Evolutionary conservation across 2,329 filamentous ascomycete genomes (phyloP).

Genomic region (Alternaria atra): DNA sequence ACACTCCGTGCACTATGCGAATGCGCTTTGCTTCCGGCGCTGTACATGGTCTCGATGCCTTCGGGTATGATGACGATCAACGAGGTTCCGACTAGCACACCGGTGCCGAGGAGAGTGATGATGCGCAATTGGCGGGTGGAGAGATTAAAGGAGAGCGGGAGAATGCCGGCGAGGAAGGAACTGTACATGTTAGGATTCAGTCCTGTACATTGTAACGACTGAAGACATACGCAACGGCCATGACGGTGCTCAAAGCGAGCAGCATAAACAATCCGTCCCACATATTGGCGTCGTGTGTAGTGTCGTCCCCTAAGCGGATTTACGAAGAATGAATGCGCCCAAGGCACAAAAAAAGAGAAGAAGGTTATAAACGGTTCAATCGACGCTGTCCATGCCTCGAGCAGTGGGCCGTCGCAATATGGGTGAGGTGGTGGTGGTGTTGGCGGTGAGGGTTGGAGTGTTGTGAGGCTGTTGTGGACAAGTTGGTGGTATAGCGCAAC

Average conservation of each 20-base stretch:
- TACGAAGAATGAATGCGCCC: constrained; percentile 26
- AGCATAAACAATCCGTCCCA: constrained; percentile 72
- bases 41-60: constrained; percentile 89
- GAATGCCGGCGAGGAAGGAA: constrained; percentile 90
- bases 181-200: constrained; percentile 58
- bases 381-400: constrained; percentile 28
- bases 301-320: constrained; percentile 16
- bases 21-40: constrained; percentile 50
- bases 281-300: constrained; percentile 47
- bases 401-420: constrained; percentile 7
- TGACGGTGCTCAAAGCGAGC: constrained; percentile 70
- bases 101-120: constrained; percentile 91
- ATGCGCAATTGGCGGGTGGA: constrained; percentile 87
- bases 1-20: constrained; percentile 32
- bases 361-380: constrained; percentile 19
- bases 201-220: neutral
- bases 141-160: constrained; percentile 88
- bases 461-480: constrained; percentile 7
- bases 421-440: constrained; percentile 8
- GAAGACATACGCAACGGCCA: constrained; percentile 68
- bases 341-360: constrained; percentile 23
- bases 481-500: constrained; percentile 19
- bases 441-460: constrained; percentile 10
- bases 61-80: constrained; percentile 98
- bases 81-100: constrained; percentile 91